Conservation (phyloP, 108 stramenopile species). For the Schizochytrium sp. region DNA sequence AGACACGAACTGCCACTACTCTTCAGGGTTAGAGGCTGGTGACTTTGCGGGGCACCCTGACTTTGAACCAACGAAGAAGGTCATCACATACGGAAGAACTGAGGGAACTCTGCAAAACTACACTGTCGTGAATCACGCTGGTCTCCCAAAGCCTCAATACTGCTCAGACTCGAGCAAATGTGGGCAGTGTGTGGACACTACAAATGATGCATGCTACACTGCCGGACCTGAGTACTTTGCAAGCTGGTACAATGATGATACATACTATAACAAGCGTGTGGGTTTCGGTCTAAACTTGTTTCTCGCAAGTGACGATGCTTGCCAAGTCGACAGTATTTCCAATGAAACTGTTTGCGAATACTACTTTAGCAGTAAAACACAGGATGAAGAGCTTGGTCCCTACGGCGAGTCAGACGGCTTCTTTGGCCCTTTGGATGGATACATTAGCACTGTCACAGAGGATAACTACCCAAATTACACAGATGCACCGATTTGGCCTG, state of each 20-base stretch:
- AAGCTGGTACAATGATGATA: conserved; percentile 40
- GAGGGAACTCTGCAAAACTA: not conserved
- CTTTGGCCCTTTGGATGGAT: conserved; percentile 29
- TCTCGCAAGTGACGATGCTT: conserved; percentile 1
- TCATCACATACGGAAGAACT: not conserved
- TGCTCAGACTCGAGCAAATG: conserved; percentile 20
- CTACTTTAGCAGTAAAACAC: conserved; percentile 12
- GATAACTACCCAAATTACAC: not conserved
- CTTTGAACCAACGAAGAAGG: not conserved
- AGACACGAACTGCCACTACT: conserved; percentile 5
- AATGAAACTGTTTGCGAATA: conserved; percentile 26
- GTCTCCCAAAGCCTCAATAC: conserved; percentile 41
- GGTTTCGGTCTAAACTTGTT: not conserved
- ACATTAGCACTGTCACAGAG: not conserved
- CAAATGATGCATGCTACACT: not conserved
- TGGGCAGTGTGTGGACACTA: not conserved
- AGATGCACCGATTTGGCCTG: conserved; percentile 43
- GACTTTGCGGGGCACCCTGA: not conserved
- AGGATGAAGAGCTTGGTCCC: not conserved
- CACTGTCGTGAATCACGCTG: conserved; percentile 11
- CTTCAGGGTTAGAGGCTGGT: not conserved
- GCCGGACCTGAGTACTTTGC: conserved; percentile 30
- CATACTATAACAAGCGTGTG: conserved; percentile 55
- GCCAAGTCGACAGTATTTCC: not conserved
- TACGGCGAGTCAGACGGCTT: not conserved